Evolutionary conservation across 192 early-diverging fungal genomes (phyloP).

Genomic region (Entomortierella lignicola): DNA sequence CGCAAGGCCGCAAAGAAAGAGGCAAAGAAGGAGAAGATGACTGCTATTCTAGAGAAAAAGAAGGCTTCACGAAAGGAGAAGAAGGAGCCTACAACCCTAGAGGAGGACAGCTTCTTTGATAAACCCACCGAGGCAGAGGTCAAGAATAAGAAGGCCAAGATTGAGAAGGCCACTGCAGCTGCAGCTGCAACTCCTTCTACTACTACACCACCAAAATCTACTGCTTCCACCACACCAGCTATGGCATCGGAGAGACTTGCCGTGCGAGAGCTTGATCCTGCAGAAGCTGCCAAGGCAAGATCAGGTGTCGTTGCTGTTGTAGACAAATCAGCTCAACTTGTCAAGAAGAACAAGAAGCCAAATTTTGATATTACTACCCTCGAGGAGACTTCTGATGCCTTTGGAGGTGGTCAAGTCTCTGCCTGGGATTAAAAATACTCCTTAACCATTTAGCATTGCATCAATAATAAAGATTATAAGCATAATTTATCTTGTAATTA

Average conservation of each 20-base stretch:
- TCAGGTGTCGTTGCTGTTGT: conserved; percentile 60
- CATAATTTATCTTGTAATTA: conserved; percentile 1
- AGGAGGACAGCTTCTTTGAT: conserved; percentile 50
- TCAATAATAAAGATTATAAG: not conserved
- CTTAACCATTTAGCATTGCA: not conserved
- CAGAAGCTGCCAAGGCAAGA: conserved; percentile 36
- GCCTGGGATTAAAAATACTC: conserved; percentile 37
- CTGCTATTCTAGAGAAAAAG: conserved; percentile 28
- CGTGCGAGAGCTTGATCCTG: conserved; percentile 23
- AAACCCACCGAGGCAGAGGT: conserved; percentile 33
- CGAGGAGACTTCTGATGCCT: conserved; percentile 55
- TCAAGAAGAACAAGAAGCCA: conserved; percentile 58
- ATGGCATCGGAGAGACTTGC: not conserved
- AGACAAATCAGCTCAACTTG: conserved; percentile 58
- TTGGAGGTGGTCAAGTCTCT: conserved; percentile 40
- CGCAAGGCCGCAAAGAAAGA: conserved; percentile 31
- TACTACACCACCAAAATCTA: not conserved
- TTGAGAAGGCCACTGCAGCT: conserved; percentile 29
- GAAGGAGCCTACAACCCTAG: conserved; percentile 33
- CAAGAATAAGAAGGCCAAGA: conserved; percentile 39
- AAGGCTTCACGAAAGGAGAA: conserved; percentile 46
- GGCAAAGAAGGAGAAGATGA: conserved; percentile 41
- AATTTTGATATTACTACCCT: conserved; percentile 57
- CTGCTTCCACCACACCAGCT: not conserved
- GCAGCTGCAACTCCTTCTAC: not conserved